Conservation (phyloP, 116 monocot genomes). For the Dioscorea cayenensis region DNA sequence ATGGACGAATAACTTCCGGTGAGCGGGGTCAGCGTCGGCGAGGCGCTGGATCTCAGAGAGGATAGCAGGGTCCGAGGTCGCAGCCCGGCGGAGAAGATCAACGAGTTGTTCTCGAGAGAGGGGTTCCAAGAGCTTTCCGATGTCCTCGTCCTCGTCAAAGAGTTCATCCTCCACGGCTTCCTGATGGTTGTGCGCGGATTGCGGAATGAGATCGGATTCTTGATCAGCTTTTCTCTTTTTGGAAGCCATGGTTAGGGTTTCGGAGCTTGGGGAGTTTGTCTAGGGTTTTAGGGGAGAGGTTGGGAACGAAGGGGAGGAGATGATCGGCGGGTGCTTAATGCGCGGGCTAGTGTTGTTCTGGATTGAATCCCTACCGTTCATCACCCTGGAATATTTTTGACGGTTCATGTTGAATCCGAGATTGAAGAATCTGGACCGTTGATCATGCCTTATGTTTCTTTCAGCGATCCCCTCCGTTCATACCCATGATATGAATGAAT, state of each 20-base stretch:
- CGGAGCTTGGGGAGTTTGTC: neutral
- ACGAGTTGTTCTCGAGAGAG: conserved; percentile 52
- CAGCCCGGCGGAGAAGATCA: conserved; percentile 61
- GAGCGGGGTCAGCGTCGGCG: conserved; percentile 65
- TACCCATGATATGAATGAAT: too few relatives aligned
- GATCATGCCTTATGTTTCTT: too few relatives aligned
- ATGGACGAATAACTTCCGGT: conserved; percentile 81
- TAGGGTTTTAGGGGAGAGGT: neutral
- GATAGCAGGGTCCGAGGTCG: conserved; percentile 21
- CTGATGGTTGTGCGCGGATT: neutral
- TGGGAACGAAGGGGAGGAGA: neutral
- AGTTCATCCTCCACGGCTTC: neutral
- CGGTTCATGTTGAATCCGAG: too few relatives aligned
- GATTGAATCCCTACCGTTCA: too few relatives aligned
- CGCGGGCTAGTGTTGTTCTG: too few relatives aligned
- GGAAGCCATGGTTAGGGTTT: conserved; percentile 16
- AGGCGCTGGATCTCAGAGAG: conserved; percentile 36
- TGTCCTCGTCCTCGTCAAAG: conserved; percentile 28
- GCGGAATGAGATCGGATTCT: conserved; percentile 8
- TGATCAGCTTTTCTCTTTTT: conserved; percentile 45
- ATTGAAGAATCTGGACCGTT: too few relatives aligned
- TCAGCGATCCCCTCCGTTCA: too few relatives aligned
- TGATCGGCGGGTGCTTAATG: too few relatives aligned
- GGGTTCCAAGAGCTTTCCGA: conserved; percentile 53
- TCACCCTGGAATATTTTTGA: too few relatives aligned